A percentile compares a stretch with the other conserved stretches of the same genome.
phyloP scores from a whole-genome alignment of 169 alveolate species.

The Prorocentrum cordatum region DNA sequence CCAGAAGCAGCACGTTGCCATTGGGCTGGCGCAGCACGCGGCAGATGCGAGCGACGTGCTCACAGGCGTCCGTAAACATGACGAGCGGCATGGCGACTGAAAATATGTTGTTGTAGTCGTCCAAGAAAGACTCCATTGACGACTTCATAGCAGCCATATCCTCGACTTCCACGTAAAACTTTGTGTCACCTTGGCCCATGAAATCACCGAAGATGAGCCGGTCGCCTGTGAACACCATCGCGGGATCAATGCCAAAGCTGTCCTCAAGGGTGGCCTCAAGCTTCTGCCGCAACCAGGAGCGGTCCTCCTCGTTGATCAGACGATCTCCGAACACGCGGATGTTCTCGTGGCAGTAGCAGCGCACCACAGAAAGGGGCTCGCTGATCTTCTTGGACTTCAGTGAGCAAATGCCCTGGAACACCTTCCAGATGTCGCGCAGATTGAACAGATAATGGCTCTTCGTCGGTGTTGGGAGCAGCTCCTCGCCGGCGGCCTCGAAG shows the following conservation, averaged over 20 bases:
- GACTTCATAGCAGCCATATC: slow-evolving; percentile 78
- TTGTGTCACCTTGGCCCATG: slow-evolving; percentile 74
- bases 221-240: background rate
- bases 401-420: slow-evolving; percentile 87
- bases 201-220: slow-evolving; percentile 86
- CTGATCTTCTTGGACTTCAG: slow-evolving; percentile 77
- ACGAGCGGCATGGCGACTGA: slow-evolving; percentile 86
- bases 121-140: slow-evolving; percentile 82
- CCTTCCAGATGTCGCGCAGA: slow-evolving; percentile 90
- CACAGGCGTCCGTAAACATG: slow-evolving; percentile 92
- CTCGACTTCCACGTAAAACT: slow-evolving; percentile 79
- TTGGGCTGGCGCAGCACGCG: slow-evolving; percentile 83
- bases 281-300: slow-evolving; percentile 45
- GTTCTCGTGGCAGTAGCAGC: slow-evolving; percentile 86
- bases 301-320: slow-evolving; percentile 77
- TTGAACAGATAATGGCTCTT: slow-evolving; percentile 91
- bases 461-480: slow-evolving; percentile 89
- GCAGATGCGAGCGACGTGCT: slow-evolving; percentile 86
- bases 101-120: slow-evolving; percentile 83
- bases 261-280: slow-evolving; percentile 1
- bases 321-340: slow-evolving; percentile 88
- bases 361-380: slow-evolving; percentile 70
- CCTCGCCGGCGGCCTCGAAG: slow-evolving; percentile 72
- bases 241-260: background rate
- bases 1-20: slow-evolving; percentile 85